Conservation (phyloP, 208 protist genomes). For the Crithidia bombi region DNA sequence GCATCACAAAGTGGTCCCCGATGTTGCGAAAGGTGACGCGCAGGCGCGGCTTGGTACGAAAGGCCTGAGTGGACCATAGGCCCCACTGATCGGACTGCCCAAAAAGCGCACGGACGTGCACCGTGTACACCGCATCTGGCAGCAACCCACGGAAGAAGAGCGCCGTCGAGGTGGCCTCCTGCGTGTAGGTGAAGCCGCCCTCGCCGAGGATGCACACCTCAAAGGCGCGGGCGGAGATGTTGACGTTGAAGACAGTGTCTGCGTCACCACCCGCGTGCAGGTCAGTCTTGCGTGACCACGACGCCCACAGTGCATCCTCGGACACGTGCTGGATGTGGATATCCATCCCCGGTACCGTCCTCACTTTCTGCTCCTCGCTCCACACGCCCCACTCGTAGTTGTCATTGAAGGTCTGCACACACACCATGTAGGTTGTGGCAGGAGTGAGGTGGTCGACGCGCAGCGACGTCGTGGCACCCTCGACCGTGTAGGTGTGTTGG, state of each 20-base stretch:
- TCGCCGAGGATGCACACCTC: slow-evolving; percentile 80
- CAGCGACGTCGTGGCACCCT: slow-evolving; percentile 66
- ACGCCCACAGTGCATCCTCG: slow-evolving; percentile 90
- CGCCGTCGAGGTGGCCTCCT: slow-evolving; percentile 71
- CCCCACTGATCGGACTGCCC: slow-evolving; percentile 84
- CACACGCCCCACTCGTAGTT: slow-evolving; percentile 92
- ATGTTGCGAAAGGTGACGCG: slow-evolving; percentile 91
- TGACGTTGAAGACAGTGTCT: slow-evolving; percentile 83
- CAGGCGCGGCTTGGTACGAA: slow-evolving; percentile 83
- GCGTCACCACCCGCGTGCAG: slow-evolving; percentile 53
- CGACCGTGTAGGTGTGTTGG: slow-evolving; percentile 69
- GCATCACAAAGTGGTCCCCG: slow-evolving; percentile 92
- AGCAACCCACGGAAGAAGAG: slow-evolving; percentile 89
- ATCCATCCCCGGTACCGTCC: slow-evolving; percentile 86
- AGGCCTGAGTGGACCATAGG: slow-evolving; percentile 78
- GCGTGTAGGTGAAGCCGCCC: slow-evolving; percentile 78
- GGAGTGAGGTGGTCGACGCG: slow-evolving; percentile 71
- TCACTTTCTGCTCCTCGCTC: slow-evolving; percentile 86
- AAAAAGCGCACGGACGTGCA: slow-evolving; percentile 83
- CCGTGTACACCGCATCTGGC: slow-evolving; percentile 85
- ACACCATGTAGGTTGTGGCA: slow-evolving; percentile 85
- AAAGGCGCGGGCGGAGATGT: slow-evolving; percentile 77
- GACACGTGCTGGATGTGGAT: slow-evolving; percentile 86
- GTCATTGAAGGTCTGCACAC: slow-evolving; percentile 92
- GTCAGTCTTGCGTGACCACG: slow-evolving; percentile 81